Base-by-base conservation (phyloP, 306 rosid genomes). In the Cucurbita argyrosperma region DNA sequence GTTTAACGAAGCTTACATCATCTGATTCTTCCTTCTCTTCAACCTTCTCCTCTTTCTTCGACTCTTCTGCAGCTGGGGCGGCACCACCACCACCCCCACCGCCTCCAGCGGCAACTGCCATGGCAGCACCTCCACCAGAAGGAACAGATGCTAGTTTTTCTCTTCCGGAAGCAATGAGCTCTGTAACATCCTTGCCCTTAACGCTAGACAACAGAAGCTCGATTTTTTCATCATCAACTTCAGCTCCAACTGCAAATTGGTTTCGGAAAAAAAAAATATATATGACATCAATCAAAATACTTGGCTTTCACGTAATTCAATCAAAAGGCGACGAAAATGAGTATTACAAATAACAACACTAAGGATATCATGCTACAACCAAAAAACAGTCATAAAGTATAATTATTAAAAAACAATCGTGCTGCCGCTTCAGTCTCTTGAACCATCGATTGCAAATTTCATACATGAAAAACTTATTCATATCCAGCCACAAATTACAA, bases 21-120 rank as follows among this genome's bases (percentile, higher is more conserved):
- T 88, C 94, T 0, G 94, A 87, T 76, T 90, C 95, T 76, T 89
- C 95, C 40, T 89, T 85, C 91, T 88, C 90, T 80, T 85, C 94
- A 0, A 78, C 89, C 79, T 92, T 88, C 46, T 87, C 96, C 74
- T 92, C 97, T 62, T 90, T 87, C 92, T 90, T 88, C 42, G 90
- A 39, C 82, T 83, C 92, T 12, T 87, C 83, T 8, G 87, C 88
- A 12, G 94, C 85, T 2, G 90, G 83, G 35, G 87, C 88, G 70
- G 83, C 85, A 5, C 30, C 95, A 13, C 0, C 83, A 21, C 61
- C 83, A 38, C 72, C 88, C 0, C 76, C 83, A 0, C 83, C 80
- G 0, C 79, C 77, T 5, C 82, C 53, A 1, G 90, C 84, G 3
- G 85, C 58, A 0, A 78, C 87, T 1, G 88, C 81, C 55, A 78